phyloP scores from a whole-genome alignment of 2,329 filamentous ascomycete genomes.

The Huntiella savannae region DNA sequence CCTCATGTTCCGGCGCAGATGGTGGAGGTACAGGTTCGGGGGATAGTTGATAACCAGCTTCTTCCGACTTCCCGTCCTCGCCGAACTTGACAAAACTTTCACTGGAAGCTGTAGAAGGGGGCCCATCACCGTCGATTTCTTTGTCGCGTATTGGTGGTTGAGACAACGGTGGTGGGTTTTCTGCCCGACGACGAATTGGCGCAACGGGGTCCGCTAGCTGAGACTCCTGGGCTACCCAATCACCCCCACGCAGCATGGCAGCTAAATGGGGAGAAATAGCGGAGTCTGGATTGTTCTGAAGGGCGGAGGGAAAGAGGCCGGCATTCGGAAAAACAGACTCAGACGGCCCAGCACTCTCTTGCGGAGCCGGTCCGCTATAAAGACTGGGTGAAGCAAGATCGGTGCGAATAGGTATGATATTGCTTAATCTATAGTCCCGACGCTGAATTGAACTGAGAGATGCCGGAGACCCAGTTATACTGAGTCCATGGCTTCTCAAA shows the following conservation, averaged over 20 bases:
- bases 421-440: background rate
- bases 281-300: background rate
- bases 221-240: conserved; percentile 8
- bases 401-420: conserved; percentile 5
- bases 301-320: background rate
- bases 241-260: conserved; percentile 2
- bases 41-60: background rate
- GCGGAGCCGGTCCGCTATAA: background rate
- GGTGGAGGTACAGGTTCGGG: background rate
- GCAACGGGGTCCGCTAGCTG: conserved; percentile 7
- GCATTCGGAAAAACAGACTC: background rate
- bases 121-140: background rate
- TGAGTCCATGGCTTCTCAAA: background rate
- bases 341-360: conserved; percentile 1
- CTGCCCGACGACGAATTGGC: conserved; percentile 1
- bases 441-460: background rate
- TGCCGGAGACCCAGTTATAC: background rate
- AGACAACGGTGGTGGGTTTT: background rate
- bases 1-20: background rate
- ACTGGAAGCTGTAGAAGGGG: background rate
- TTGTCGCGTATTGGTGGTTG: background rate
- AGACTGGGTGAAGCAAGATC: conserved; percentile 2
- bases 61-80: background rate
- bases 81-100: background rate
- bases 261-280: background rate